Evolutionary conservation across 345 rosid species (phyloP).

Genomic region (Erysimum cheiranthoides): DNA sequence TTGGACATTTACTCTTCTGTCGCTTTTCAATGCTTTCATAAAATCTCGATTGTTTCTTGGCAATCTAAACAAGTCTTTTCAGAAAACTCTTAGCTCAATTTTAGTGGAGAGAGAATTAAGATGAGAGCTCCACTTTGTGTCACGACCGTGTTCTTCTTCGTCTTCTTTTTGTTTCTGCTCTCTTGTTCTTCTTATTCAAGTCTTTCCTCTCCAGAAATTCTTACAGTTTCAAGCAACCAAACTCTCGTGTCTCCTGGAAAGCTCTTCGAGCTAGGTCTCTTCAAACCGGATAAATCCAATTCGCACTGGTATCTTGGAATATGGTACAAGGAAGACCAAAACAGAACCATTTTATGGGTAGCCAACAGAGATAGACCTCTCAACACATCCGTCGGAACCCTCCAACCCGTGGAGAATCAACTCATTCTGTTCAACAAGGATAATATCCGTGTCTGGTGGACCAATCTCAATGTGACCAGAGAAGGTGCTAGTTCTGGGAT

Average conservation of each 20-base stretch:
- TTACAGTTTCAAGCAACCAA: not conserved
- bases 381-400: not conserved
- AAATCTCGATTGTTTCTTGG: not conserved
- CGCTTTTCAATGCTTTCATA: not conserved
- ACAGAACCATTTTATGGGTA: not conserved
- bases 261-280: not conserved
- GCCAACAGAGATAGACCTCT: not conserved
- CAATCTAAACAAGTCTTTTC: not conserved
- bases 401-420: not conserved
- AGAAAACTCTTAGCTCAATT: not conserved
- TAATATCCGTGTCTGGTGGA: not conserved
- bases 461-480: not conserved
- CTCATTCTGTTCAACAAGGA: not conserved
- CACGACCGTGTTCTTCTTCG: not conserved
- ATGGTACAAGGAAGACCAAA: not conserved
- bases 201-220: not conserved
- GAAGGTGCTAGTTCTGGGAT: not conserved
- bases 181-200: not conserved
- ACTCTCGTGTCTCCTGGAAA: not conserved
- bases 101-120: not conserved
- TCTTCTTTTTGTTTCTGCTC: not conserved
- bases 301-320: not conserved
- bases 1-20: too few relatives aligned
- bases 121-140: not conserved
- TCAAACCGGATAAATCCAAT: not conserved